Evolutionary conservation across 192 early-diverging fungal species (phyloP).

Genomic region (Martensiomyces pterosporus): DNA sequence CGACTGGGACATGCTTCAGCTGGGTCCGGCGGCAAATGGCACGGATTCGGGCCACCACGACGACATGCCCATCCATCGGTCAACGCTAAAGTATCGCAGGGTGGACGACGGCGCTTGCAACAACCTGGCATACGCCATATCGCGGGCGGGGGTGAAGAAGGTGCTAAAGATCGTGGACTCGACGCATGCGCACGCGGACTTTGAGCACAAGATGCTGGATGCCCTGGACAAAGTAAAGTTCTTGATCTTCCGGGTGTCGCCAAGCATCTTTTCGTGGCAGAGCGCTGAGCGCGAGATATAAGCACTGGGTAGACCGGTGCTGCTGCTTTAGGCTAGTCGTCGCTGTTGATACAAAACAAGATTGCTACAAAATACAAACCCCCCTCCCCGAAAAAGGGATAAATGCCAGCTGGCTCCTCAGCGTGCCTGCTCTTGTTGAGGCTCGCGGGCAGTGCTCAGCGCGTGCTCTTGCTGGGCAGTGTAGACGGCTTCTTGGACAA

Average conservation of each 20-base stretch:
- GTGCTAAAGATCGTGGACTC: slow-evolving; percentile 30
- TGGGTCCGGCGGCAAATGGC: slow-evolving; percentile 37
- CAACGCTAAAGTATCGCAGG: slow-evolving; percentile 28
- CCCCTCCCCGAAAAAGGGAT: too few species aligned
- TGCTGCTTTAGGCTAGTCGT: too few species aligned
- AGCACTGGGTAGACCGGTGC: too few species aligned
- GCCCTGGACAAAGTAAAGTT: slow-evolving; percentile 34
- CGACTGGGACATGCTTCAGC: slow-evolving; percentile 48
- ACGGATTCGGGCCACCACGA: slow-evolving; percentile 48
- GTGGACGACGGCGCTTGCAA: slow-evolving; percentile 50
- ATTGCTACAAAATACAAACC: too few species aligned
- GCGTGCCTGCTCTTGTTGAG: background rate
- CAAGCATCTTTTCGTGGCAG: slow-evolving; percentile 41
- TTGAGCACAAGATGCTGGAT: slow-evolving; percentile 41
- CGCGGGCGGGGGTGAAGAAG: slow-evolving; percentile 37
- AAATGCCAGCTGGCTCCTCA: too few species aligned
- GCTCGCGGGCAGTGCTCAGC: background rate
- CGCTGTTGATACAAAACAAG: too few species aligned
- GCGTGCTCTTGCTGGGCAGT: slow-evolving; percentile 5
- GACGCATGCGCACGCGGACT: slow-evolving; percentile 41
- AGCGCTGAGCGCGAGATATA: background rate
- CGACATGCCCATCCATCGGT: slow-evolving; percentile 27
- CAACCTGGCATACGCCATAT: slow-evolving; percentile 47
- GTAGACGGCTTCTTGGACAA: slow-evolving; percentile 1
- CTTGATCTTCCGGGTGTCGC: slow-evolving; percentile 42